These are phyloP conservation scores for Oryza glumipatula DNA, from an alignment of 176 grass and related monocot genomes.

Conservation along the genomic window DNA sequence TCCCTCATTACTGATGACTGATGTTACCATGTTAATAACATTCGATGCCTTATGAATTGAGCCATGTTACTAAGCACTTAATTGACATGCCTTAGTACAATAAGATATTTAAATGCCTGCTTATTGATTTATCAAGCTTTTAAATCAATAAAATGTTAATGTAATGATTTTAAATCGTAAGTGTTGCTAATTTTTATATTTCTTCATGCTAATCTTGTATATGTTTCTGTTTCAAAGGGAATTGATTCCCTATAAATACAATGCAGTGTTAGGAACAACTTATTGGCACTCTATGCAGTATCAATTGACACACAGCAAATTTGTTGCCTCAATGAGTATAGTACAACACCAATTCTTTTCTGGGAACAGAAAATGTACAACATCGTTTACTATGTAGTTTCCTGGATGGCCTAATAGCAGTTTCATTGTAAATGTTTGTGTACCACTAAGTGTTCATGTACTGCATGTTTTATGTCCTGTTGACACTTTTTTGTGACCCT, in stretches of 20 bases:
- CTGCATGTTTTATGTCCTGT: conserved; percentile 14
- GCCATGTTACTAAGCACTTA: conserved; percentile 20
- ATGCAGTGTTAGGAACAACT: background rate
- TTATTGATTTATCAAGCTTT: background rate
- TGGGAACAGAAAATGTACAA: background rate
- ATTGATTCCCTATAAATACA: conserved; percentile 5
- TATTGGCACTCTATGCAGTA: background rate
- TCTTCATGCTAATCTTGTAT: background rate
- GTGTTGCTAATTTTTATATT: conserved; percentile 1
- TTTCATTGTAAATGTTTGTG: conserved; percentile 15
- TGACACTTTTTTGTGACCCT: conserved; percentile 7
- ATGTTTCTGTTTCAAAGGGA: background rate
- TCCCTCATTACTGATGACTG: background rate
- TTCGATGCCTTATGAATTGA: conserved; percentile 18
- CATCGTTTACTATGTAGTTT: background rate
- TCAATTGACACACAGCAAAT: background rate
- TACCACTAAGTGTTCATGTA: background rate
- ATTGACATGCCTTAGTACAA: conserved; percentile 8
- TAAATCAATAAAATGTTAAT: too few species aligned
- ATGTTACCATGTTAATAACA: background rate
- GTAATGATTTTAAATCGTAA: background rate
- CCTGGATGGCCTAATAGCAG: background rate
- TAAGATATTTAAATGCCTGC: background rate
- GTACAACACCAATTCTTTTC: background rate
- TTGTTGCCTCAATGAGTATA: conserved; percentile 1